A percentile compares a stretch with the other conserved stretches of the same genome.
Conservation (phyloP, 805 yeast genomes). For the Candida xiaguanensis region DNA sequence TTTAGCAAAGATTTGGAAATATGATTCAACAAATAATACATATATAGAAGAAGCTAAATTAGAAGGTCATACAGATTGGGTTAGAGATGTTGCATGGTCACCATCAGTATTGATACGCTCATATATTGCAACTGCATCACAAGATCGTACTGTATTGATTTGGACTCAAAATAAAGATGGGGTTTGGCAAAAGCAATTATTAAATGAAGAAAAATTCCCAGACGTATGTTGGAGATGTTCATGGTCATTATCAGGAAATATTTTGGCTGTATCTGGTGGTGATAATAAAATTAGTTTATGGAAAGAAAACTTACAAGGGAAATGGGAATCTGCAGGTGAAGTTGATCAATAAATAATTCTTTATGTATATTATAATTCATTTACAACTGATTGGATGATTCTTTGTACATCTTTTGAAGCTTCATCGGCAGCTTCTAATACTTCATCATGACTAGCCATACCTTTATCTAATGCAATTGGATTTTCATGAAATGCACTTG, state of each 20-base stretch:
- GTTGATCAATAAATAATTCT: conserved; percentile 62
- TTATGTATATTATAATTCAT: conserved; percentile 24
- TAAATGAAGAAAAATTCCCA: conserved; percentile 80
- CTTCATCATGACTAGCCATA: conserved; percentile 91
- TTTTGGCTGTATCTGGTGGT: conserved; percentile 93
- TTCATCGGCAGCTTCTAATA: conserved; percentile 70
- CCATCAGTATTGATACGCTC: conserved; percentile 84
- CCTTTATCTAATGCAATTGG: conserved; percentile 60
- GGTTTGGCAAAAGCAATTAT: conserved; percentile 76
- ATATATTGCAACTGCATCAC: conserved; percentile 94
- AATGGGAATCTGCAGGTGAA: conserved; percentile 97
- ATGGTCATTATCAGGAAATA: conserved; percentile 95
- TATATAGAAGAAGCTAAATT: conserved; percentile 73
- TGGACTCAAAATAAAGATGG: conserved; percentile 81
- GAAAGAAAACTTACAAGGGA: conserved; percentile 90
- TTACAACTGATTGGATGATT: conserved; percentile 61
- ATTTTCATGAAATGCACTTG: conserved; percentile 56
- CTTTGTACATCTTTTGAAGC: conserved; percentile 81
- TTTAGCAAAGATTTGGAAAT: conserved; percentile 86
- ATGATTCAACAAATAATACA: conserved; percentile 48
- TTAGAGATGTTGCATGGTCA: conserved; percentile 97
- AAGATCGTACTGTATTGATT: conserved; percentile 89
- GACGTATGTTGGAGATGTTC: conserved; percentile 98
- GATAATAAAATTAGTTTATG: conserved; percentile 94
- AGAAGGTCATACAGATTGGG: conserved; percentile 97